Evolutionary conservation across 2,329 filamentous ascomycete species (phyloP).

Genomic region (Penicillium sp.): DNA sequence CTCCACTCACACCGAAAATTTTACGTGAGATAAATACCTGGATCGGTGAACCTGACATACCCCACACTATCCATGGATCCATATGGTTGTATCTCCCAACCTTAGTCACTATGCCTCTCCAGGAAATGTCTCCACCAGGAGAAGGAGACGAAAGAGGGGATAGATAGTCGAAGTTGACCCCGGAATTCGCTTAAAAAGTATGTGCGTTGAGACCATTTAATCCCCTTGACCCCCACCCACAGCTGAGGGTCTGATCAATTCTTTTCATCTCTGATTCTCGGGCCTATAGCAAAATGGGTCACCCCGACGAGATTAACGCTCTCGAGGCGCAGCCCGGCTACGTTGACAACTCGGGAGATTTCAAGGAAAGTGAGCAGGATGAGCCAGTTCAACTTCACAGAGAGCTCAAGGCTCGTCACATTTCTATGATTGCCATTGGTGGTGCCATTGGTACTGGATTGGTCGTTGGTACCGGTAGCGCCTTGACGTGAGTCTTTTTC

Average conservation of each 20-base stretch:
- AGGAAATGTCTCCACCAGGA: not conserved
- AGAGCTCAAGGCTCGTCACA: conserved; percentile 12
- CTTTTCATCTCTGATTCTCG: not conserved
- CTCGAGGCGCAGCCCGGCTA: conserved; percentile 9
- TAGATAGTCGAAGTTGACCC: conserved; percentile 3
- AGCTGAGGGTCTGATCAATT: not conserved
- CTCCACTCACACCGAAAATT: not conserved
- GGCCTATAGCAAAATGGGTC: conserved; percentile 6
- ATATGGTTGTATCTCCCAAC: not conserved
- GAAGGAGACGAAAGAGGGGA: conserved; percentile 3
- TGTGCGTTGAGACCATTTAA: conserved; percentile 4
- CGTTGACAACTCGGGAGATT: not conserved
- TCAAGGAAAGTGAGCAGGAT: conserved; percentile 3
- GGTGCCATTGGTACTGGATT: conserved; percentile 39
- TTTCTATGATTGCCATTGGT: conserved; percentile 36
- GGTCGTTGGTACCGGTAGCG: conserved; percentile 36
- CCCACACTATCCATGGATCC: not conserved
- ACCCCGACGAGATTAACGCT: conserved; percentile 12
- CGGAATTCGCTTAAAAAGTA: conserved; percentile 6
- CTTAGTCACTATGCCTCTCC: conserved; percentile 1
- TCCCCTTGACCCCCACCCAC: not conserved
- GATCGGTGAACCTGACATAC: not conserved
- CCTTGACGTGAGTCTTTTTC: conserved; percentile 1
- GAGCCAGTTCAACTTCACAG: conserved; percentile 6
- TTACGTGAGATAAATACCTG: not conserved